These are phyloP conservation scores for Volvox africanus DNA, from an alignment of 139 green algal genomes.

Conservation along the genomic window DNA sequence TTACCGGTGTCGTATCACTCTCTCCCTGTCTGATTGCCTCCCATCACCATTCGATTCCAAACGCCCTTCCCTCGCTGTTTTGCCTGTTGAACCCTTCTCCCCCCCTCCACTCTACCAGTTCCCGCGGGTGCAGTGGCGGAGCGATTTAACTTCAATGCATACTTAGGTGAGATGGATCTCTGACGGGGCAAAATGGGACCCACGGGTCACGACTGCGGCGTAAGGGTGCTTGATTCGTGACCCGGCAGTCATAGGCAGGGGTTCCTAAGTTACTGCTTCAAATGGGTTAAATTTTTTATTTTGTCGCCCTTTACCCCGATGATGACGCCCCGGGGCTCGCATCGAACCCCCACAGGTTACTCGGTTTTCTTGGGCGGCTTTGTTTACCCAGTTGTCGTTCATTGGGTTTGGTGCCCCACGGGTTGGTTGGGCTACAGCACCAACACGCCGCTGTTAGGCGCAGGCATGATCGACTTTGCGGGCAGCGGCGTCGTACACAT, in stretches of 20 bases:
- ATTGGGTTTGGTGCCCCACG: constrained; percentile 75
- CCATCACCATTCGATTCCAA: background rate
- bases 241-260: background rate
- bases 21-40: background rate
- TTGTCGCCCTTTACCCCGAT: too few species aligned
- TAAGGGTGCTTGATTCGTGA: background rate
- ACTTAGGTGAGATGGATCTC: constrained; percentile 9
- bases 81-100: constrained; percentile 53
- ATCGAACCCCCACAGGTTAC: constrained; percentile 53
- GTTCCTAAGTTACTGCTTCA: background rate
- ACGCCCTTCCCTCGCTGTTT: background rate
- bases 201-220: background rate
- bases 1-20: background rate
- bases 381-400: constrained; percentile 81
- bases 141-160: constrained; percentile 68
- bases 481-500: constrained; percentile 83
- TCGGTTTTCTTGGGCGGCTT: constrained; percentile 73
- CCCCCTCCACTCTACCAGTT: constrained; percentile 69
- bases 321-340: too few species aligned
- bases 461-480: constrained; percentile 86
- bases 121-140: constrained; percentile 64
- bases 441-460: constrained; percentile 55
- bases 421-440: constrained; percentile 72
- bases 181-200: background rate
- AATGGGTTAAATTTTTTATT: too few species aligned